phyloP scores from a whole-genome alignment of 163 green algal genomes.

The Prototheca wickerhamii region DNA sequence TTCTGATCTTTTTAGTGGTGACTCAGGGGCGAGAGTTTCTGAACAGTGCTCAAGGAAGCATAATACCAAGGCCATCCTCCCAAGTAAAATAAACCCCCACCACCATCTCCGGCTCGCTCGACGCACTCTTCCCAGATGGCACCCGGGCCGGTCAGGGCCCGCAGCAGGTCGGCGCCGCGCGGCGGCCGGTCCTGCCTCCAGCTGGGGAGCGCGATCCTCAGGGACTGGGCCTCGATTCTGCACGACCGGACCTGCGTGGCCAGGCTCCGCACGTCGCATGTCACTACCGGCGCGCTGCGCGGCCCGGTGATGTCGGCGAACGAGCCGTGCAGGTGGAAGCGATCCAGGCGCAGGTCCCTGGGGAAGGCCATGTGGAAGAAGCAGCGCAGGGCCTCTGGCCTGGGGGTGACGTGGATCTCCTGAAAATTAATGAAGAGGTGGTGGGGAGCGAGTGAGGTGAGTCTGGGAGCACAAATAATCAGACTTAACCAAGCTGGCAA shows the following conservation, averaged over 20 bases:
- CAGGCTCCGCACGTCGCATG: neutral
- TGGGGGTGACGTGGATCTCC: neutral
- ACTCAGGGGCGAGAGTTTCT: too few species aligned
- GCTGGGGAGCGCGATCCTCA: neutral
- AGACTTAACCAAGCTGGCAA: too few species aligned
- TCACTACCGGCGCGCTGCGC: neutral
- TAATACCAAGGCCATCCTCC: too few species aligned
- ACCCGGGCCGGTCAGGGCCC: neutral
- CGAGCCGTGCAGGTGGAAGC: neutral
- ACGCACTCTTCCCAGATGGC: neutral
- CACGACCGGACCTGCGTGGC: neutral
- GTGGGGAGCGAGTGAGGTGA: too few species aligned
- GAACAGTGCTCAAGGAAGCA: too few species aligned
- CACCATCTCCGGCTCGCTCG: neutral
- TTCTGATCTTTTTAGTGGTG: too few species aligned
- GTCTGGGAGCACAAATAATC: too few species aligned
- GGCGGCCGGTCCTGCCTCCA: too few species aligned
- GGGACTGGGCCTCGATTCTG: neutral
- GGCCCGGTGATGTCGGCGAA: neutral
- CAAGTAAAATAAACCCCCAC: neutral
- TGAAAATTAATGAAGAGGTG: too few species aligned
- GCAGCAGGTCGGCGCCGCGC: neutral
- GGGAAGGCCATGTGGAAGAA: neutral
- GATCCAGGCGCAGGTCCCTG: neutral
- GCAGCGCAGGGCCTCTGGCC: neutral